These are phyloP conservation scores for Cercospora nicotianae DNA, from an alignment of 2,329 filamentous ascomycete species.

Conservation along the genomic window DNA sequence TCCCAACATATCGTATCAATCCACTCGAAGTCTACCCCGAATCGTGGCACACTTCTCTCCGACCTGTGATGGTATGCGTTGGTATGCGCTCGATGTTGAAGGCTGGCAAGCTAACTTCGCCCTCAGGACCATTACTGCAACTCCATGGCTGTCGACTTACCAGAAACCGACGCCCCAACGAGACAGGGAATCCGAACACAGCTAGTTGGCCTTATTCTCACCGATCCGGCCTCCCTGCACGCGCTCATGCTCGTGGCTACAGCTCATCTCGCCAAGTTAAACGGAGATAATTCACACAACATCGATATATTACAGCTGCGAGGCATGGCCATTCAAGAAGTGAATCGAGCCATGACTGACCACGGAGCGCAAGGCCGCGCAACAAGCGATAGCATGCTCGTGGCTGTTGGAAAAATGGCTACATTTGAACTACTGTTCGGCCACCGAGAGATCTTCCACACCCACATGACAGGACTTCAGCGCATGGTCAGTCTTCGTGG, in stretches of 20 bases:
- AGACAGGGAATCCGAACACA: constrained; percentile 41
- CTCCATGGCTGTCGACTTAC: constrained; percentile 46
- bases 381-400: constrained; percentile 48
- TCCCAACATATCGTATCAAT: constrained; percentile 26
- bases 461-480: constrained; percentile 51
- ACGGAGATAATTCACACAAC: constrained; percentile 33
- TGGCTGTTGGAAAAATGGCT: constrained; percentile 54
- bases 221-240: constrained; percentile 43
- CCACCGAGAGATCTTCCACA: constrained; percentile 43
- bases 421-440: constrained; percentile 56
- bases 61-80: constrained; percentile 33
- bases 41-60: constrained; percentile 40
- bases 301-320: constrained; percentile 47
- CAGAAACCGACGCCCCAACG: constrained; percentile 43
- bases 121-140: constrained; percentile 35
- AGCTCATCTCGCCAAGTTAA: constrained; percentile 43
- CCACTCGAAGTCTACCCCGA: constrained; percentile 41
- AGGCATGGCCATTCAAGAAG: constrained; percentile 46
- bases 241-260: constrained; percentile 46
- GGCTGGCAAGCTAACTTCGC: constrained; percentile 9
- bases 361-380: constrained; percentile 26
- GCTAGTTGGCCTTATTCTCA: constrained; percentile 48
- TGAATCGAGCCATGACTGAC: constrained; percentile 45
- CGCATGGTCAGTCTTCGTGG: constrained; percentile 49
- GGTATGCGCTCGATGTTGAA: not conserved